Evolutionary conservation across 73 alveolate genomes (phyloP).

Genomic region (Symbiodinium natans): DNA sequence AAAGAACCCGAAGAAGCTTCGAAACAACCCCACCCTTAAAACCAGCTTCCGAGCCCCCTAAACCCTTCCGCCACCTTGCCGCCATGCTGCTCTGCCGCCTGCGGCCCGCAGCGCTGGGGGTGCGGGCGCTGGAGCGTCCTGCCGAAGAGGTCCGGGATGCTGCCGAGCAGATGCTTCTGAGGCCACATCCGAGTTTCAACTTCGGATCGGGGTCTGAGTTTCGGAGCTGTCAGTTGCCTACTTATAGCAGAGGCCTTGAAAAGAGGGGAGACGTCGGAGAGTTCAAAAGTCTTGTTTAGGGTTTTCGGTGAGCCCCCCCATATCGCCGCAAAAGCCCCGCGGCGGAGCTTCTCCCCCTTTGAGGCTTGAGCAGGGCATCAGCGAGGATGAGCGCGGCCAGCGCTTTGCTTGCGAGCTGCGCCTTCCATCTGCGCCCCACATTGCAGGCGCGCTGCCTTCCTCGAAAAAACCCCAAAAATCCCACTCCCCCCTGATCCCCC

Average conservation of each 20-base stretch:
- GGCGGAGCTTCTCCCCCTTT: too few relatives aligned
- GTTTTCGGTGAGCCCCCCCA: too few relatives aligned
- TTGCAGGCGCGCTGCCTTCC: not conserved
- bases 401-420: not conserved
- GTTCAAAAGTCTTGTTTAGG: not conserved
- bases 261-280: too few relatives aligned
- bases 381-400: not conserved
- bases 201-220: too few relatives aligned
- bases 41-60: not conserved
- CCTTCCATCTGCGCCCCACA: not conserved
- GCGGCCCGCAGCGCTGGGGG: not conserved
- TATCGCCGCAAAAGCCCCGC: too few relatives aligned
- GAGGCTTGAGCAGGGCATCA: not conserved
- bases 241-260: too few relatives aligned
- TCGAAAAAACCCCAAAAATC: not conserved
- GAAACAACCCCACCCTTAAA: not conserved
- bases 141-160: not conserved
- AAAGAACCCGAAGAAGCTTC: not conserved
- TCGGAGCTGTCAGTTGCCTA: too few relatives aligned
- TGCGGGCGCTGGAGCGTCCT: not conserved
- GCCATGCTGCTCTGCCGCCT: not conserved
- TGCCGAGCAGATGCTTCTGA: not conserved
- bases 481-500: not conserved
- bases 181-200: too few relatives aligned
- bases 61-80: not conserved